These are phyloP conservation scores for Fusarium mundagurra DNA, from an alignment of 2,329 filamentous ascomycete species.

Conservation along the genomic window DNA sequence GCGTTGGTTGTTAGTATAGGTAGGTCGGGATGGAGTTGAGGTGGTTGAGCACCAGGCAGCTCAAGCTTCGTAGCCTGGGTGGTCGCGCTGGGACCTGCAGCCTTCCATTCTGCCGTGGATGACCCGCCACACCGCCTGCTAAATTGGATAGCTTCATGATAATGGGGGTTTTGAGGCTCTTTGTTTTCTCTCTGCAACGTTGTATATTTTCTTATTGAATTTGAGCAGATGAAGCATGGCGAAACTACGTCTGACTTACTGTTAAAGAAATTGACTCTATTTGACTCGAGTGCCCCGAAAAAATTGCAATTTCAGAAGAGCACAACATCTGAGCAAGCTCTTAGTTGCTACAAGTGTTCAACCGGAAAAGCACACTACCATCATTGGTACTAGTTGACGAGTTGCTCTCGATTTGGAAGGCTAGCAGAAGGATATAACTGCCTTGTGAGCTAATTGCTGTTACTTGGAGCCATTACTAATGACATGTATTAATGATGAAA, in stretches of 20 bases:
- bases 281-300: background rate
- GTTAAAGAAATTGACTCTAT: no score
- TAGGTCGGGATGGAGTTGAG: constrained; percentile 37
- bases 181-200: background rate
- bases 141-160: constrained; percentile 28
- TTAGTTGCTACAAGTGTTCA: background rate
- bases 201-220: background rate
- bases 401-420: no score
- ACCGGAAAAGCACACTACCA: background rate
- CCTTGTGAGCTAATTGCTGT: background rate
- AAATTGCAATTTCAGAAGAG: background rate
- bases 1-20: constrained; percentile 27
- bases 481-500: background rate
- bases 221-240: background rate
- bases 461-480: background rate
- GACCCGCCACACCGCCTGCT: constrained; percentile 42
- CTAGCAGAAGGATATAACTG: background rate
- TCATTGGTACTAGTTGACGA: no score
- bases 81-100: constrained; percentile 27
- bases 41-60: constrained; percentile 46
- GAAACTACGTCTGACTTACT: background rate
- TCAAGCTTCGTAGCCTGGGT: constrained; percentile 51
- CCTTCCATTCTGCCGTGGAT: constrained; percentile 32
- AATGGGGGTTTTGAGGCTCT: background rate
- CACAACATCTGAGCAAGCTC: background rate